Evolutionary conservation across 2,329 filamentous ascomycete species (phyloP), one percentile per base, ranked within the genome.

Genomic region (Cryphonectria radicalis): DNA sequence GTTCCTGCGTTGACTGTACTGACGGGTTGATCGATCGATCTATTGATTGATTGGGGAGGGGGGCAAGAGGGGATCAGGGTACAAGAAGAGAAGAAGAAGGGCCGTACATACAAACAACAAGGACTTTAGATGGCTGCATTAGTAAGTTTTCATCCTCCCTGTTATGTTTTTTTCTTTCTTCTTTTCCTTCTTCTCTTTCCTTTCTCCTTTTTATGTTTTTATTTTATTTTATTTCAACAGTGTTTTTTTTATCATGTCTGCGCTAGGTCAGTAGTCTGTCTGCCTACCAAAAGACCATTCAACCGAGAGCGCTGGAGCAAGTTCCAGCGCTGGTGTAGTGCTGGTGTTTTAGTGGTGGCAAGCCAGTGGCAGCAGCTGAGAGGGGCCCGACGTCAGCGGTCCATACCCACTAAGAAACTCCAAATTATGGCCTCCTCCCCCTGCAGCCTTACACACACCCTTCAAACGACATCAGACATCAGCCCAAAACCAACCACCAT

Each of bases 81-180:
- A 14, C 7, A 64, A 28, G 35, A 42, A 64, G 37, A 50, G 63
- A 11, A 40, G 63, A 11, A 40, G 37, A 25, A 65, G 42, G 42
- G 42, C 40, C 14, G 25, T 8, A 35, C 8, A 25, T 13, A 42
- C 7, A 42, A 40, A 50, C 40, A 28, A 32, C 19, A 28, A 60
- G 32, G 19, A 37, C 43, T 42, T 66, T 72, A 67, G 63, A 72
- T 72, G 71, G 71, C 71, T 71, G 71, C 71, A 37, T 65, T 72
- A 55, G 71, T 72, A 46, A 72, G 71, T 72, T 53, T 19, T n/a
- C 37, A 25, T 37, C 17, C 28, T 63, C 37, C 46, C n/a, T 62
- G 11, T 63, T 57, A 0, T 28, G 19, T 5, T 17, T 46, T 59
- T 19, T 43, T 55, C 8, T 10, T 57, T 25, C 11, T 35, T 62